Evolutionary conservation across 345 rosid genomes (phyloP).

Genomic region (Dimocarpus longan): DNA sequence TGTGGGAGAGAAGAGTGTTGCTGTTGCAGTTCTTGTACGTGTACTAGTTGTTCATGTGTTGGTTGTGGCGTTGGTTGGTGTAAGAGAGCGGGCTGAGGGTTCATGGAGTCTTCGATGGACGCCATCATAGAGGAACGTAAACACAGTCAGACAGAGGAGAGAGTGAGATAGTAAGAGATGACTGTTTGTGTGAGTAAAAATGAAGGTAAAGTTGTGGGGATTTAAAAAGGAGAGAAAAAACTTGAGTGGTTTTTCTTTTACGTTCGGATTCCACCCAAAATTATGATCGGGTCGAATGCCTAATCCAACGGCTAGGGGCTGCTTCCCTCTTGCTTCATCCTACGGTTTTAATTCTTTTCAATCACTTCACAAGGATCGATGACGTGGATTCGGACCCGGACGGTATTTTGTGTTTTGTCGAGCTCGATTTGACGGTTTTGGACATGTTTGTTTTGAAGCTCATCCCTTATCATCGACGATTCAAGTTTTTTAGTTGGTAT

Average conservation of each 20-base stretch:
- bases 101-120: constrained; percentile 24
- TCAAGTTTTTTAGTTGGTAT: background rate
- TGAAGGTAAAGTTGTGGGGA: constrained; percentile 17
- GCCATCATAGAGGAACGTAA: background rate
- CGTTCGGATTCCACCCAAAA: constrained; percentile 1
- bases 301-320: constrained; percentile 39
- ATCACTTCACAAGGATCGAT: constrained; percentile 21
- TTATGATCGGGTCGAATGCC: background rate
- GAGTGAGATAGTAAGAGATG: background rate
- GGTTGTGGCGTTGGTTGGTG: background rate
- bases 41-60: background rate
- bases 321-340: background rate
- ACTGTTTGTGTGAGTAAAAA: constrained; percentile 10
- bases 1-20: constrained; percentile 23
- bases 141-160: background rate
- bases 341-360: constrained; percentile 6
- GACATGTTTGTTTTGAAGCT: background rate
- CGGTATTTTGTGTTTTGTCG: background rate
- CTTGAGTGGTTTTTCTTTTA: constrained; percentile 2
- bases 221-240: constrained; percentile 27
- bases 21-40: background rate
- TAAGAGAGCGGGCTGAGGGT: background rate
- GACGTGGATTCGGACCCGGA: constrained; percentile 27
- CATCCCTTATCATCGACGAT: constrained; percentile 11
- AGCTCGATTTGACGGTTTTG: background rate